Evolutionary conservation across 2,329 filamentous ascomycete species (phyloP).

Genomic region (Grosmannia serpens): DNA sequence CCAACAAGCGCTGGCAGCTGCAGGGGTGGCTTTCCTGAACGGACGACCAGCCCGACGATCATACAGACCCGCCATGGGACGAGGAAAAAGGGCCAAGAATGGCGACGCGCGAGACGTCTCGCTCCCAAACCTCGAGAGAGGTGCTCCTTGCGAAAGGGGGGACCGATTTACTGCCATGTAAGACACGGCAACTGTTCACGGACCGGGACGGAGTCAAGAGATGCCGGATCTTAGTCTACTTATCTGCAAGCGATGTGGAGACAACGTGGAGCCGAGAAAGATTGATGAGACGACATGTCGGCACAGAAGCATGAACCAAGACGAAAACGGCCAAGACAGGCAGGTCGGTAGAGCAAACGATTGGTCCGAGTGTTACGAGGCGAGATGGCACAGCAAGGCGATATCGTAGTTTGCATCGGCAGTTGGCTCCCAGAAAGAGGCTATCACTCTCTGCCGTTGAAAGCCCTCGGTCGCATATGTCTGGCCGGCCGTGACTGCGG

Average conservation of each 20-base stretch:
- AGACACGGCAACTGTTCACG: not conserved
- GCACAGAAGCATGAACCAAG: not conserved
- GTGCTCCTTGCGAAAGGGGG: too few relatives aligned
- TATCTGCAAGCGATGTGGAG: not conserved
- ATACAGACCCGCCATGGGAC: not conserved
- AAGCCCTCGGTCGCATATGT: too few relatives aligned
- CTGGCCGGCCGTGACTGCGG: too few relatives aligned
- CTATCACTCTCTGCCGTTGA: too few relatives aligned
- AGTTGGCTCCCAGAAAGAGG: too few relatives aligned
- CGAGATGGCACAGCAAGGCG: not conserved
- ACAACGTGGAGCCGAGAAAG: not conserved
- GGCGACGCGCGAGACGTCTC: not conserved
- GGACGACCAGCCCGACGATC: not conserved
- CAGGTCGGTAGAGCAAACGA: not conserved
- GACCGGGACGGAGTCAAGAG: not conserved
- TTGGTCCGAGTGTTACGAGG: not conserved
- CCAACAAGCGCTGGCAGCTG: not conserved
- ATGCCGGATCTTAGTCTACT: not conserved
- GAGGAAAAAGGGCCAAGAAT: not conserved
- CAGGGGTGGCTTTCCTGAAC: not conserved
- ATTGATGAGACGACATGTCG: not conserved
- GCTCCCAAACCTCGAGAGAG: not conserved
- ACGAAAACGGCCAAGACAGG: not conserved
- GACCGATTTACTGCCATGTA: too few relatives aligned
- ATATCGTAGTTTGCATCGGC: too few relatives aligned